Percentiles rank a stretch among this genome's conserved stretches.
Conservation (phyloP, 441 rosid genomes). For the Metrosideros polymorpha region DNA sequence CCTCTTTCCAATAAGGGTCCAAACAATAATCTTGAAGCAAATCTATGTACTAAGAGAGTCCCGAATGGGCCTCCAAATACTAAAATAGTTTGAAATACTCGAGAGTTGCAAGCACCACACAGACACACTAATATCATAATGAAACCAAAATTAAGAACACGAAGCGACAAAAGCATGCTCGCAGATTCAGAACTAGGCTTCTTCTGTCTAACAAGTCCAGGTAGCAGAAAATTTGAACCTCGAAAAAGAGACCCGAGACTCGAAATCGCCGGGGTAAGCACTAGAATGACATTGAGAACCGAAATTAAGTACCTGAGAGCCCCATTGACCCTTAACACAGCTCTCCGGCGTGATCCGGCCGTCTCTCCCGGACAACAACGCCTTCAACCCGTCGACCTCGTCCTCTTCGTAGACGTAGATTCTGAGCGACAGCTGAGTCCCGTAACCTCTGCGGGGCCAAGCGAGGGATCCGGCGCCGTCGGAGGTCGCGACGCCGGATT, state of each 20-base stretch:
- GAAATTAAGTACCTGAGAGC: slow-evolving; percentile 61
- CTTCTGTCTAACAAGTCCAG: neutral
- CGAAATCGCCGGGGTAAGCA: neutral
- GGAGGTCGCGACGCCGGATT: slow-evolving; percentile 1
- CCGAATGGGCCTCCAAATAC: neutral
- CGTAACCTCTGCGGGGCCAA: slow-evolving; percentile 76
- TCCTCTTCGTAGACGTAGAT: slow-evolving; percentile 79
- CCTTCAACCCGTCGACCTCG: slow-evolving; percentile 63
- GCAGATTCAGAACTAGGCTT: neutral
- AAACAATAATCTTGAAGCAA: neutral
- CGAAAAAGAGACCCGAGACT: neutral
- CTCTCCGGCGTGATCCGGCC: slow-evolving; percentile 39
- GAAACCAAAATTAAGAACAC: neutral
- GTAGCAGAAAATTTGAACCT: neutral
- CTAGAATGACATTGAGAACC: neutral
- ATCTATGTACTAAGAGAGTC: neutral
- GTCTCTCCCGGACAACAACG: slow-evolving; percentile 64
- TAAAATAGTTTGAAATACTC: neutral
- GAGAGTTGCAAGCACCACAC: neutral
- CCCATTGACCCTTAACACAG: slow-evolving; percentile 97
- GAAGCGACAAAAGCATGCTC: neutral
- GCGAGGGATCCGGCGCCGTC: slow-evolving; percentile 21
- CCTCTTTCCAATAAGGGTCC: neutral
- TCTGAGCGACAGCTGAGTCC: slow-evolving; percentile 52
- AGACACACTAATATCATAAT: neutral